Evolutionary conservation across 139 green algal genomes (phyloP).

Genomic region (Nannochloris sp.): DNA sequence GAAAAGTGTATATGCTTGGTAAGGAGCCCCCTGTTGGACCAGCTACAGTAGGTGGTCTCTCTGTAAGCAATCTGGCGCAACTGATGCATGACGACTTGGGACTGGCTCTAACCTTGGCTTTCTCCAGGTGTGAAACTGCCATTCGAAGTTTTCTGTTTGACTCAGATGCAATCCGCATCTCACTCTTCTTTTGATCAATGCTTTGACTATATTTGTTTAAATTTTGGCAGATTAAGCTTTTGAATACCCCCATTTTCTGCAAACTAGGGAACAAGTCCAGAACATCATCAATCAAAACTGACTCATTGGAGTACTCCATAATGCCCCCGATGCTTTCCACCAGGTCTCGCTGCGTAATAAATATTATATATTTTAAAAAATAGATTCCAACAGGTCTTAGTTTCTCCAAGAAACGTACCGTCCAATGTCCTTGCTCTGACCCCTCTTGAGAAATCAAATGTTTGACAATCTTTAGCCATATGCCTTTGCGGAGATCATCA

Average conservation of each 20-base stretch:
- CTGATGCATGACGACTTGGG: slow-evolving; percentile 39
- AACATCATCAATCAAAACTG: slow-evolving; percentile 92
- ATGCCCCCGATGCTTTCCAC: slow-evolving; percentile 57
- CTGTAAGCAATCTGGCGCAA: slow-evolving; percentile 41
- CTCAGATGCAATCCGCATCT: slow-evolving; percentile 66
- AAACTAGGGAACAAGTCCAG: slow-evolving; percentile 96
- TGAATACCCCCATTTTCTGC: slow-evolving; percentile 91
- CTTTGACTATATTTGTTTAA: slow-evolving; percentile 80
- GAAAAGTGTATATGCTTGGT: slow-evolving; percentile 70
- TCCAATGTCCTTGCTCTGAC: neutral
- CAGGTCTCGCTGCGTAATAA: neutral
- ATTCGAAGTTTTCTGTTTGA: slow-evolving; percentile 38
- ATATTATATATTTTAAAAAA: neutral
- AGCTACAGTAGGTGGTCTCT: slow-evolving; percentile 25
- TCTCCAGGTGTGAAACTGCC: neutral
- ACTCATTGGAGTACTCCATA: slow-evolving; percentile 57
- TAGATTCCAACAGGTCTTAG: neutral
- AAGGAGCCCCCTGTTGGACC: slow-evolving; percentile 39
- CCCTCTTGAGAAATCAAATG: slow-evolving; percentile 63
- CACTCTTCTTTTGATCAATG: slow-evolving; percentile 48
- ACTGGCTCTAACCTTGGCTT: slow-evolving; percentile 36
- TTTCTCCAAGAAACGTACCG: neutral
- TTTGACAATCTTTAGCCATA: slow-evolving; percentile 82
- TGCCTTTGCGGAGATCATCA: slow-evolving; percentile 36
- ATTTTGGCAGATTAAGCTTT: slow-evolving; percentile 71